Evolutionary conservation across 305 asterid species (phyloP), one percentile per base, ranked within the genome.

Genomic region (Plantago coronopus): DNA sequence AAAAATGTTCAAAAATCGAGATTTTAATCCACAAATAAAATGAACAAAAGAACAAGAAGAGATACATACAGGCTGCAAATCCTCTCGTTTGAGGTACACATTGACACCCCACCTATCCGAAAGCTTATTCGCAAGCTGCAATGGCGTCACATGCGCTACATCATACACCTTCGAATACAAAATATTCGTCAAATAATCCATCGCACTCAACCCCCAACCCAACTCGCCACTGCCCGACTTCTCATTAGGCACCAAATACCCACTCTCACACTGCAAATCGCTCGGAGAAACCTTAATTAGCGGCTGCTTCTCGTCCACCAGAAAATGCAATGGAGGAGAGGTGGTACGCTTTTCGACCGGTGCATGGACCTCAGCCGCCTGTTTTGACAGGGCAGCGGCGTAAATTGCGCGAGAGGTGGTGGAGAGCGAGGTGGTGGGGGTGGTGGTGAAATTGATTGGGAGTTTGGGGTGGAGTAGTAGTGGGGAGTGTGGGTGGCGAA

Each of bases 31-130:
- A n/a, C n/a, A n/a, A n/a, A 27, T 46, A 20, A 20, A 29, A 62
- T 19, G 2, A 27, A 6, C 17, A 63, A 1, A 7, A 2, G 17
- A 12, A 18, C 17, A 49, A 2, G 10, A 37, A 29, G 7, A 54
- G 50, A 59, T 58, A 66, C 85, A 13, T 76, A 88, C 98, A 15
- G 98, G 94, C 71, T 85, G 98, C 51, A 83, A 66, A 78, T 91
- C 98, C 76, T 91, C 98, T 60, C 98, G 72, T 69, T 91, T 91
- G 63, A 91, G 89, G 94, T 94, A 90, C 25, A 87, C 70, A 64
- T 83, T 81, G 65, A 75, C 78, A 14, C 85, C 94, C 81, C 70
- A 66, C 69, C 86, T 78, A 70, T 66, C 78, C 4, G 97, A 87
- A 3, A 90, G 77, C 78, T 85, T 90, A 31, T 81, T 46, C 0